A percentile compares a stretch with the other conserved stretches of the same genome.
Conservation (phyloP, 768 basidiomycete species). For the Serendipita vermifera region DNA sequence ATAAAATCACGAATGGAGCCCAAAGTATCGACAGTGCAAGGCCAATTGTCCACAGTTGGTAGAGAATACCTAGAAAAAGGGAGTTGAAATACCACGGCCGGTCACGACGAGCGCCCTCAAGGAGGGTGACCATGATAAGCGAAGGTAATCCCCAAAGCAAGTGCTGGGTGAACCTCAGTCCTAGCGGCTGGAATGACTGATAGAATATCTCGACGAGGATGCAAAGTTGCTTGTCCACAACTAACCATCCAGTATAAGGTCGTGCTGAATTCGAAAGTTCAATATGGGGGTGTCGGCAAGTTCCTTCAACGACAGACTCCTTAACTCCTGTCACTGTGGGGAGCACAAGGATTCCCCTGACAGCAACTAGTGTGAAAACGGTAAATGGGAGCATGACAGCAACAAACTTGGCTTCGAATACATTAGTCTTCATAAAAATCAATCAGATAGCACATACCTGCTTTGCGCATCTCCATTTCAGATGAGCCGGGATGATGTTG, state of each 20-base stretch:
- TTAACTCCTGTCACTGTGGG: not conserved
- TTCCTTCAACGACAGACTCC: not conserved
- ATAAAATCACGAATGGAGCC: not conserved
- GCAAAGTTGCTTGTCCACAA: not conserved
- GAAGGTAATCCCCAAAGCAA: not conserved
- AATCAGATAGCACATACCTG: too few relatives aligned
- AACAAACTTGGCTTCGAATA: too few relatives aligned
- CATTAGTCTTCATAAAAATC: too few relatives aligned
- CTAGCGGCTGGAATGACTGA: not conserved
- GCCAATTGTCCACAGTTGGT: too few relatives aligned
- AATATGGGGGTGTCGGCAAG: not conserved
- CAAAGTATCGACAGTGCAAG: not conserved
- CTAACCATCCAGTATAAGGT: not conserved
- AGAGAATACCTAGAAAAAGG: too few relatives aligned
- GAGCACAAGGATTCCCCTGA: not conserved
- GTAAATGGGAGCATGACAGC: not conserved
- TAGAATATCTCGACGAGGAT: not conserved
- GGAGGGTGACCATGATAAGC: not conserved
- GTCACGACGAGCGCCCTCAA: not conserved
- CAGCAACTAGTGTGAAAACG: not conserved
- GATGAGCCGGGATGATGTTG: too few relatives aligned
- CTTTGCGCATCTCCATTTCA: too few relatives aligned
- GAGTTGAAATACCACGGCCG: too few relatives aligned
- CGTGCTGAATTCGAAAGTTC: not conserved
- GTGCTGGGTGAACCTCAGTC: not conserved